Conservation (phyloP, 2,329 filamentous ascomycete genomes). For the Ascochyta lentis region DNA sequence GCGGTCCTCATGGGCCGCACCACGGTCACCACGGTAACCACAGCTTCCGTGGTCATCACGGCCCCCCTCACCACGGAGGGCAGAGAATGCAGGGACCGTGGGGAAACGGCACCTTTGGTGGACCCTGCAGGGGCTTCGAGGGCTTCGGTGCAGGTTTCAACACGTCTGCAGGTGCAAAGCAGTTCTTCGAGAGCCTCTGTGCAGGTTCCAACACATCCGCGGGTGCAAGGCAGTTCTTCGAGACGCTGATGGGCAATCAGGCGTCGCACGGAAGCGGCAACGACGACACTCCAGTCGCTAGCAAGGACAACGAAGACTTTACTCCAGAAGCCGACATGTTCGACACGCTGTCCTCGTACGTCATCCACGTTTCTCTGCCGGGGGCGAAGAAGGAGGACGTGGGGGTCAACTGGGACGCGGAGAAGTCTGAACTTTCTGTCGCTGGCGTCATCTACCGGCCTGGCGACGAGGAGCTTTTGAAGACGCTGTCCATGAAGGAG, state of each 20-base stretch:
- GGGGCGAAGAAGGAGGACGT: conserved; percentile 82
- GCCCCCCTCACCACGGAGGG: conserved; percentile 18
- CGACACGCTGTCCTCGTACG: conserved; percentile 65
- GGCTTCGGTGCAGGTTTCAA: conserved; percentile 27
- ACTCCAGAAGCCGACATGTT: conserved; percentile 77
- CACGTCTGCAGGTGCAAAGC: conserved; percentile 38
- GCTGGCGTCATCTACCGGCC: conserved; percentile 76
- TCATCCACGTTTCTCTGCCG: conserved; percentile 76
- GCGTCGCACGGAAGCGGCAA: conserved; percentile 17
- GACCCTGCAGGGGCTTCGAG: conserved; percentile 2
- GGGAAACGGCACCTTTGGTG: conserved; percentile 25
- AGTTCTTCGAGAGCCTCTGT: conserved; percentile 36
- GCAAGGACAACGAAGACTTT: conserved; percentile 54
- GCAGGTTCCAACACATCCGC: conserved; percentile 33
- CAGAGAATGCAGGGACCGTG: conserved; percentile 38
- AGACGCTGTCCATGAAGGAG: conserved; percentile 68
- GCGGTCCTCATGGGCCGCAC: conserved; percentile 14
- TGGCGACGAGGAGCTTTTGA: conserved; percentile 71
- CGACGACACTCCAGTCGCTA: conserved; percentile 13
- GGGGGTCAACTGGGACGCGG: conserved; percentile 76
- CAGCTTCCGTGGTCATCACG: conserved; percentile 9
- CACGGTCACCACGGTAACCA: conserved; percentile 28
- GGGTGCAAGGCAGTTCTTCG: conserved; percentile 45
- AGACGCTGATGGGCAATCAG: conserved; percentile 1
- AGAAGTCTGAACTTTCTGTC: conserved; percentile 69